Conservation (phyloP, 1,284 basidiomycete genomes). For the Golubevia pallescens region DNA sequence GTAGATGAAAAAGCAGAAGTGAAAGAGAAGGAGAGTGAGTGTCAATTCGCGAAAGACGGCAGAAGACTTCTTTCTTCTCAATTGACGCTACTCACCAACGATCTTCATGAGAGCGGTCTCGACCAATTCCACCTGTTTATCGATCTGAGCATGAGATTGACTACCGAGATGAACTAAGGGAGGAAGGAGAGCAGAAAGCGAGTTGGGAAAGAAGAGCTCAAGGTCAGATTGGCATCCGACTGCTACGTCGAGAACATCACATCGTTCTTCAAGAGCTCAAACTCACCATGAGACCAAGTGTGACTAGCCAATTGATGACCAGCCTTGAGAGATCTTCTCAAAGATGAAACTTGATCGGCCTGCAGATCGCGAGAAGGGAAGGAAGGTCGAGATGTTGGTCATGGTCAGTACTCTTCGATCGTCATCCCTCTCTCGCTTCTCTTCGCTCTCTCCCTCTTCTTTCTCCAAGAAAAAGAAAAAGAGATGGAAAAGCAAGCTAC, state of each 20-base stretch:
- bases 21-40: too few relatives aligned
- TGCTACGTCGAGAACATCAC: too few relatives aligned
- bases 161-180: background rate
- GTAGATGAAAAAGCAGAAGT: too few relatives aligned
- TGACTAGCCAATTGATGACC: slow-evolving; percentile 11
- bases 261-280: too few relatives aligned
- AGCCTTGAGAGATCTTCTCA: background rate
- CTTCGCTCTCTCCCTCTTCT: too few relatives aligned
- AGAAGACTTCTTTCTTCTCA: too few relatives aligned
- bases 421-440: too few relatives aligned
- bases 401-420: too few relatives aligned
- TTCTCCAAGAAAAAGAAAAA: background rate
- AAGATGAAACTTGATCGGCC: background rate
- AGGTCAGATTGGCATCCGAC: too few relatives aligned
- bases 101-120: slow-evolving; percentile 15
- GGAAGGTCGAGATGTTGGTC: background rate
- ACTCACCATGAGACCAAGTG: slow-evolving; percentile 13
- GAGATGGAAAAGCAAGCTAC: background rate
- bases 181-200: background rate
- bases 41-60: too few relatives aligned
- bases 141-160: slow-evolving; percentile 7
- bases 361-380: background rate
- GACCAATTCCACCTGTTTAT: slow-evolving; percentile 11
- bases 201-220: background rate
- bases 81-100: background rate